Conservation (phyloP, 345 rosid species). For the Hypericum androsaemum region DNA sequence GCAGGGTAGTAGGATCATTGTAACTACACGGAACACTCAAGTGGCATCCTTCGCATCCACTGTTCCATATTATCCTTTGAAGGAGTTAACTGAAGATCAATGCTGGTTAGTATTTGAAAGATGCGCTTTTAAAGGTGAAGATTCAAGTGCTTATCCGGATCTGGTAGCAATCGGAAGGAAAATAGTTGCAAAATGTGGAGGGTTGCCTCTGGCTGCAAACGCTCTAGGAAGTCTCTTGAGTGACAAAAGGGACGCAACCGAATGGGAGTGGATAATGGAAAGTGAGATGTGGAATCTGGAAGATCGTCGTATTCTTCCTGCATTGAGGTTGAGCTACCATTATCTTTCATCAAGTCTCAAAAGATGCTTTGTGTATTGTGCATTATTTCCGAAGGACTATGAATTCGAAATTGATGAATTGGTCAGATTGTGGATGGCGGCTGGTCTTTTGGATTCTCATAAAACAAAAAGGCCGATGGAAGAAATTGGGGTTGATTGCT, state of each 20-base stretch:
- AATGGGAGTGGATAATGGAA: conserved; percentile 4
- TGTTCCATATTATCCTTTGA: too few relatives aligned
- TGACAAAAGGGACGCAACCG: background rate
- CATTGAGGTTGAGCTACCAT: background rate
- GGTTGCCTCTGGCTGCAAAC: conserved; percentile 6
- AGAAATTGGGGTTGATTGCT: conserved; percentile 10
- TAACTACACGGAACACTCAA: too few relatives aligned
- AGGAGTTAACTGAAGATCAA: too few relatives aligned
- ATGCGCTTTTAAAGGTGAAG: background rate
- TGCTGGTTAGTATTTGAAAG: too few relatives aligned
- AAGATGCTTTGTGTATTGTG: too few relatives aligned
- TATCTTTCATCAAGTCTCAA: conserved; percentile 1
- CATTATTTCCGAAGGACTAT: background rate
- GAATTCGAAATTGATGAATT: background rate
- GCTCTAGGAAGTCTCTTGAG: background rate
- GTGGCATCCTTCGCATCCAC: too few relatives aligned
- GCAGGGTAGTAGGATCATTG: too few relatives aligned
- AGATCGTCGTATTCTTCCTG: background rate
- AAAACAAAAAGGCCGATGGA: conserved; percentile 2
- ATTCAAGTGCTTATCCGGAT: background rate
- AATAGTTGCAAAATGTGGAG: conserved; percentile 3
- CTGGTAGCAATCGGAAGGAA: background rate
- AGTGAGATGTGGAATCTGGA: background rate
- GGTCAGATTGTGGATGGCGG: conserved; percentile 13
- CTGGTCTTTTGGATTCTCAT: conserved; percentile 7